phyloP scores from a whole-genome alignment of 2,329 filamentous ascomycete species.

The Fulvia fulva region DNA sequence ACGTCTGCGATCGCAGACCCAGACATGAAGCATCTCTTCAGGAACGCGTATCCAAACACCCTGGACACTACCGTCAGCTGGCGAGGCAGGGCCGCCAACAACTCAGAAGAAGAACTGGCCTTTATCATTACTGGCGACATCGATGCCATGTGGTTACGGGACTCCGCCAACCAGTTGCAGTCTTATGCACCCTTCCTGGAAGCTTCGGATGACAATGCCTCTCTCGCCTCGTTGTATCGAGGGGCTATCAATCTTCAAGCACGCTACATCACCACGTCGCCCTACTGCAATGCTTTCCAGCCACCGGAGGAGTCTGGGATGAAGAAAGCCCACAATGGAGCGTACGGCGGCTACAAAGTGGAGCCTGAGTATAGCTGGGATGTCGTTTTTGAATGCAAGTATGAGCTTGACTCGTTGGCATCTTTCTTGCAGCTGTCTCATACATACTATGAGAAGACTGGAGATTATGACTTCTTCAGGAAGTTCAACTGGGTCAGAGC shows the following conservation, averaged over 20 bases:
- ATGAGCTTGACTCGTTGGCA: constrained; percentile 49
- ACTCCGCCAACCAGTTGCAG: constrained; percentile 64
- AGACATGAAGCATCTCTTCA: constrained; percentile 66
- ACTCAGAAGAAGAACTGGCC: constrained; percentile 78
- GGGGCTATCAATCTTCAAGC: constrained; percentile 68
- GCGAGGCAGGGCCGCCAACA: constrained; percentile 60
- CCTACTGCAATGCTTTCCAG: constrained; percentile 51
- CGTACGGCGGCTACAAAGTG: constrained; percentile 38
- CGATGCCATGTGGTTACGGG: constrained; percentile 51
- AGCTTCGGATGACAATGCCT: constrained; percentile 46
- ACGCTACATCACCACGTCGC: constrained; percentile 59
- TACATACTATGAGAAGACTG: constrained; percentile 45
- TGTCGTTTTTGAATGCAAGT: constrained; percentile 51
- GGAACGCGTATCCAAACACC: constrained; percentile 67
- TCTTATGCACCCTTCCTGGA: constrained; percentile 56
- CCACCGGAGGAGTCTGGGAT: constrained; percentile 32
- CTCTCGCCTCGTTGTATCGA: constrained; percentile 62
- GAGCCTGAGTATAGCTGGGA: constrained; percentile 38
- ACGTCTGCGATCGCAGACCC: constrained; percentile 37
- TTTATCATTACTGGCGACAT: constrained; percentile 80
- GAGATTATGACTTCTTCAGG: constrained; percentile 19
- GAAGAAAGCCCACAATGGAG: constrained; percentile 34
- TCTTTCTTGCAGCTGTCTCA: constrained; percentile 46
- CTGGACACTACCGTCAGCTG: constrained; percentile 87
- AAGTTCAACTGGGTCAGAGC: constrained; percentile 16